A percentile compares a stretch with the other conserved stretches of the same genome.
Evolutionary conservation across 805 yeast genomes (phyloP).

Genomic region (Sugiyamaella mastotermitis): DNA sequence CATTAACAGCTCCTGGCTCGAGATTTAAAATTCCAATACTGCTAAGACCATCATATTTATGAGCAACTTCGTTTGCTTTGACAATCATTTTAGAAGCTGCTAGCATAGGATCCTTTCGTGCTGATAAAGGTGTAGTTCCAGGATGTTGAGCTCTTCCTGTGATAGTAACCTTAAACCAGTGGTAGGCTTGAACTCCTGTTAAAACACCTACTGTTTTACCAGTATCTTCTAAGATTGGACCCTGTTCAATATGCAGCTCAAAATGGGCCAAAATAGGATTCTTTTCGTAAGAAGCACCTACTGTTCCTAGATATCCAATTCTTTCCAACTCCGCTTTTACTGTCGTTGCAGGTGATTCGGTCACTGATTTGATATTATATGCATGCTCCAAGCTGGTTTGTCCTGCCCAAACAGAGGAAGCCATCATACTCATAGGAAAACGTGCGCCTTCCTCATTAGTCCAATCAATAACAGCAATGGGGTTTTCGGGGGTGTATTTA

Average conservation of each 20-base stretch:
- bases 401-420: constrained; percentile 64
- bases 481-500: constrained; percentile 50
- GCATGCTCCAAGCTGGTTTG: constrained; percentile 40
- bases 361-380: constrained; percentile 46
- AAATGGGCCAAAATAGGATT: constrained; percentile 62
- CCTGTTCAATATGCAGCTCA: constrained; percentile 71
- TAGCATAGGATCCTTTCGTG: constrained; percentile 55
- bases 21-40: constrained; percentile 52
- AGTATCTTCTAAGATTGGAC: constrained; percentile 57
- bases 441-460: constrained; percentile 75
- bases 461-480: constrained; percentile 62
- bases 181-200: constrained; percentile 57
- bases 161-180: constrained; percentile 51
- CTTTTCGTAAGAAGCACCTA: constrained; percentile 40
- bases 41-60: constrained; percentile 44
- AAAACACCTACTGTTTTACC: constrained; percentile 57
- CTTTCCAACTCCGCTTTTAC: constrained; percentile 50
- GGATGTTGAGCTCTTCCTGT: constrained; percentile 63
- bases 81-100: constrained; percentile 53
- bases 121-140: constrained; percentile 61
- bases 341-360: constrained; percentile 39
- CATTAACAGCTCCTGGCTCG: constrained; percentile 57
- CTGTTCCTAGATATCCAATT: constrained; percentile 55
- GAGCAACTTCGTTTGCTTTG: constrained; percentile 50
- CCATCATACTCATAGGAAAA: constrained; percentile 60